A percentile compares a stretch with the other conserved stretches of the same genome.
These are phyloP conservation scores for Cyberlindnera veronae DNA, from an alignment of 805 yeast species.

Conservation along the genomic window DNA sequence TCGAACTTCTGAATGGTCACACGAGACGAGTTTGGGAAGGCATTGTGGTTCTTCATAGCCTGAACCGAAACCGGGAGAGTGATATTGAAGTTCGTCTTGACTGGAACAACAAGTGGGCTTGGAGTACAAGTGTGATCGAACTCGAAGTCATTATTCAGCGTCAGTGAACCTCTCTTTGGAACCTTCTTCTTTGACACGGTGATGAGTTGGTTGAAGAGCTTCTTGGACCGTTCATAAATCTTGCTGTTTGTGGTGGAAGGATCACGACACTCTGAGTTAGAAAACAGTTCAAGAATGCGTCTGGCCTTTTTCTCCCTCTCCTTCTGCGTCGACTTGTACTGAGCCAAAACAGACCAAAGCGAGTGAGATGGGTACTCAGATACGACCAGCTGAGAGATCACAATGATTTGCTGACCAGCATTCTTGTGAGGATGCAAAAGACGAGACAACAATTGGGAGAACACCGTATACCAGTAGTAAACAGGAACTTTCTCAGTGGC, in stretches of 20 bases:
- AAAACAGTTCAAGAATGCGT: slow-evolving; percentile 35
- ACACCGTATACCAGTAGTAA: slow-evolving; percentile 73
- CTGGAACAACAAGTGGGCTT: slow-evolving; percentile 66
- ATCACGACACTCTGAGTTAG: slow-evolving; percentile 23
- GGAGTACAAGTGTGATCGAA: slow-evolving; percentile 42
- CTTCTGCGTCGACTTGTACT: slow-evolving; percentile 53
- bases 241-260: slow-evolving; percentile 15
- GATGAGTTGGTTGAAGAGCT: slow-evolving; percentile 28
- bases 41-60: slow-evolving; percentile 37
- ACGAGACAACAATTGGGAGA: slow-evolving; percentile 84
- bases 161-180: slow-evolving; percentile 16
- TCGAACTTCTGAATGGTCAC: slow-evolving; percentile 62
- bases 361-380: slow-evolving; percentile 74
- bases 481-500: slow-evolving; percentile 46
- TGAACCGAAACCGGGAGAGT: slow-evolving; percentile 52
- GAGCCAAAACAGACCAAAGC: slow-evolving; percentile 79
- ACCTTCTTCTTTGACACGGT: slow-evolving; percentile 25
- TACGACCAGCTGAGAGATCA: slow-evolving; percentile 56
- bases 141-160: slow-evolving; percentile 38
- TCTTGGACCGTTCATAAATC: slow-evolving; percentile 22
- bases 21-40: slow-evolving; percentile 42
- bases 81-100: slow-evolving; percentile 64
- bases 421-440: slow-evolving; percentile 57
- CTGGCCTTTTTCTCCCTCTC: slow-evolving; percentile 46
- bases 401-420: slow-evolving; percentile 52